Base-by-base conservation (phyloP, 177 flowering plant species). In the Vitis hybrid region DNA sequence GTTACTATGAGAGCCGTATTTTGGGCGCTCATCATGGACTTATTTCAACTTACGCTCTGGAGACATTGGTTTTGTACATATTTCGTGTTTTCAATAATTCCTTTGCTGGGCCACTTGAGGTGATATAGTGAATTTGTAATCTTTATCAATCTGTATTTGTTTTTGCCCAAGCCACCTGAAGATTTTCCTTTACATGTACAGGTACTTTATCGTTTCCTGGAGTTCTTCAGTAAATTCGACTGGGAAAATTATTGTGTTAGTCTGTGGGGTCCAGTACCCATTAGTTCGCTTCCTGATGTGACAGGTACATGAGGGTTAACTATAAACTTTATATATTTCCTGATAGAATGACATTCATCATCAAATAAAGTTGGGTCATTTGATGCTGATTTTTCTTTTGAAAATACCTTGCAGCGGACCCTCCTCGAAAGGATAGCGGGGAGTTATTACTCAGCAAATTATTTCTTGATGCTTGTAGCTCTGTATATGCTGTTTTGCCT, bases 21-120 rank as follows among this genome's bases (percentile, higher is more conserved):
- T 75, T 96, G 84, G 99, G 99, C 71, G 99, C 99, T 81, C 99
- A 94, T 79, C 99, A 96, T 77, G 99, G 99, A 8, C 95, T 96
- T 75, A 96, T 96, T 58, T 96, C 99, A 2, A 96, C 99, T 64
- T 96, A 96, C 81, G 99, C 98, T 33, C 71, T 96, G 74, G 99
- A 96, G 82, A 94, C 98, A 19, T 80, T 96, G 86, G 99, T 96
- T 80, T 88, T 96, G 22, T 96, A 96, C 82, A 94, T 96, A 77
- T 96, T 96, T 78, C 92, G 93, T 72, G 91, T 96, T 48, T 94
- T 87, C 80, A 94, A 96, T 80, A 93, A 91, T 79, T 75, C 90
- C 61, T 96, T 96, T 78, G 72, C 91, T 67, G 99, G 99, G 57
- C 99, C 97, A 4, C 89, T 96, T 63, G 99, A 95, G 98, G 98